These are phyloP conservation scores for Aspergillus persii DNA, from an alignment of 2,329 filamentous ascomycete species.

Conservation along the genomic window DNA sequence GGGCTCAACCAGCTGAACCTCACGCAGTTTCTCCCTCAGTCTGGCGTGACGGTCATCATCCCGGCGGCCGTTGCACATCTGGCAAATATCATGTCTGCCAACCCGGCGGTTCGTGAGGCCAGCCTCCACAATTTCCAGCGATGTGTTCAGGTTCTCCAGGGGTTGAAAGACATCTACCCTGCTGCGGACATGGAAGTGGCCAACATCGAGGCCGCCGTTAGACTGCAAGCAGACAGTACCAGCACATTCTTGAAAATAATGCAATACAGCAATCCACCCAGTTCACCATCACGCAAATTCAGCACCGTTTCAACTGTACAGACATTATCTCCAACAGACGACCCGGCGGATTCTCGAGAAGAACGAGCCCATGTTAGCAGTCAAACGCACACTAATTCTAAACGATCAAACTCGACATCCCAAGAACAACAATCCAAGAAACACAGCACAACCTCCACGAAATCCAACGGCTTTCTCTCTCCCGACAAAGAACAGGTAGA, in stretches of 20 bases:
- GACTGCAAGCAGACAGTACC: conserved; percentile 15
- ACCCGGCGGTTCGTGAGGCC: conserved; percentile 64
- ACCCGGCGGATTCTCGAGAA: conserved; percentile 12
- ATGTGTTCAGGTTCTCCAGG: conserved; percentile 82
- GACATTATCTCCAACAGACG: conserved; percentile 8
- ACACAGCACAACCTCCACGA: conserved; percentile 4
- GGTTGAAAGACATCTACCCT: conserved; percentile 78
- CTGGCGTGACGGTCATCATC: conserved; percentile 79
- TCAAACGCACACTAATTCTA: background rate
- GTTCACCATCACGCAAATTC: conserved; percentile 8
- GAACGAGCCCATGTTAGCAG: background rate
- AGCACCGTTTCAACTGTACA: conserved; percentile 15
- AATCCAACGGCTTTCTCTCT: conserved; percentile 1
- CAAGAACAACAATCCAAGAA: conserved; percentile 1
- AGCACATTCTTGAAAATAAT: conserved; percentile 33
- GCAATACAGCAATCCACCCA: conserved; percentile 22
- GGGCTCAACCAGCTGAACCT: conserved; percentile 68
- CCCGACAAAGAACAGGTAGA: conserved; percentile 9
- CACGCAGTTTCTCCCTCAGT: conserved; percentile 75
- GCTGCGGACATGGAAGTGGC: conserved; percentile 70
- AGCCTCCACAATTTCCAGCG: conserved; percentile 75
- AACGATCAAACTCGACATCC: background rate
- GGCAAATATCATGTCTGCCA: conserved; percentile 76
- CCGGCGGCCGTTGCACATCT: conserved; percentile 88
- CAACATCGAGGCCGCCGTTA: conserved; percentile 10